phyloP scores from a whole-genome alignment of 805 yeast genomes.

The Danielozyma ontarioensis region DNA sequence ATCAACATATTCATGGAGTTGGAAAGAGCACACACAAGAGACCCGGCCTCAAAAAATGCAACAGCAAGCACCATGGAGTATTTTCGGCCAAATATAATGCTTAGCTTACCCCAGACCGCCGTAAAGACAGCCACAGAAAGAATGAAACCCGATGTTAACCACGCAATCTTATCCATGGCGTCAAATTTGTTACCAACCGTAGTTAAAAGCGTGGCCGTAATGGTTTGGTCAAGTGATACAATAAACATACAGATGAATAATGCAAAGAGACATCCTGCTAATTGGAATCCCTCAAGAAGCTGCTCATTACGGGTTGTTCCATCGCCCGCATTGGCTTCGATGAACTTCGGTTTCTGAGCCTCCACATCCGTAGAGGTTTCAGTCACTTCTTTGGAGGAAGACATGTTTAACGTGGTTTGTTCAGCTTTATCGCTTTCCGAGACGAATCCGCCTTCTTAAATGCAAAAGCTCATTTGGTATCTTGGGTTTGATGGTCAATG shows the following conservation, averaged over 20 bases:
- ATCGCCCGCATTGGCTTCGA: constrained; percentile 40
- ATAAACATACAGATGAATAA: constrained; percentile 27
- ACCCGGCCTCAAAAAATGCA: constrained; percentile 27
- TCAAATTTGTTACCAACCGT: constrained; percentile 32
- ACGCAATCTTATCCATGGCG: constrained; percentile 29
- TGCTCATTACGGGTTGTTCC: constrained; percentile 36
- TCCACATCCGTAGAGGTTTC: too few relatives aligned
- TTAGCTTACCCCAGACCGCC: constrained; percentile 33
- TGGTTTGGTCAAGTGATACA: constrained; percentile 36
- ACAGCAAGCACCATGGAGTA: constrained; percentile 19
- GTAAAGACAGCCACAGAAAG: constrained; percentile 28
- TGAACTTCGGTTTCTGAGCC: constrained; percentile 10
- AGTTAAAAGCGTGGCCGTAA: constrained; percentile 29
- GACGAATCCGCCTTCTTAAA: too few relatives aligned
- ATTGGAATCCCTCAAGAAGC: constrained; percentile 23
- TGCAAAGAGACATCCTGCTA: constrained; percentile 21
- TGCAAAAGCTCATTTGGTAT: too few relatives aligned
- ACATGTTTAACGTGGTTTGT: too few relatives aligned
- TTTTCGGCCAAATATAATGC: constrained; percentile 34
- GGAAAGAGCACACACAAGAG: constrained; percentile 35
- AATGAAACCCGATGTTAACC: constrained; percentile 35
- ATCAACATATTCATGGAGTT: constrained; percentile 32
- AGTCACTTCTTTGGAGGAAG: too few relatives aligned
- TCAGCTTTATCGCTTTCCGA: too few relatives aligned
- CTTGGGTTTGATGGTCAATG: too few relatives aligned